Evolutionary conservation across 2,329 filamentous ascomycete genomes (phyloP).

Genomic region (Alternaria infectoria): DNA sequence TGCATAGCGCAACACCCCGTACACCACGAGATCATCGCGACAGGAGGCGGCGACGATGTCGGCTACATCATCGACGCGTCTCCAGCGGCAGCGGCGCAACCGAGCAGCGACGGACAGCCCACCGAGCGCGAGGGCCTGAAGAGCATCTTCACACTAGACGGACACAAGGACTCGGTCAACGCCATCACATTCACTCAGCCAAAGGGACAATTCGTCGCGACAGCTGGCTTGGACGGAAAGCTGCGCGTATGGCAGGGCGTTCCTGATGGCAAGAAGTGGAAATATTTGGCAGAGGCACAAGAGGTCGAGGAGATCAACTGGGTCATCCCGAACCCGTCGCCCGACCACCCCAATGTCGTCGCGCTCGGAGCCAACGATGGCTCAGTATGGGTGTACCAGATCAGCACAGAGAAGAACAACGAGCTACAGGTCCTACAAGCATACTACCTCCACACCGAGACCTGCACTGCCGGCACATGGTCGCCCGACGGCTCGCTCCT

Average conservation of each 20-base stretch:
- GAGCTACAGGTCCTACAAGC: slow-evolving; percentile 84
- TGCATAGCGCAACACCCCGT: slow-evolving; percentile 91
- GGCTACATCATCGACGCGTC: slow-evolving; percentile 86
- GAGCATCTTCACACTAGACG: slow-evolving; percentile 77
- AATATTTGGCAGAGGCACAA: slow-evolving; percentile 76
- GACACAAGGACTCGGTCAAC: slow-evolving; percentile 91
- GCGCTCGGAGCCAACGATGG: slow-evolving; percentile 90
- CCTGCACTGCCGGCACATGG: slow-evolving; percentile 91
- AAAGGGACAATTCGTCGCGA: slow-evolving; percentile 81
- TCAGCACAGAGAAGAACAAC: slow-evolving; percentile 67
- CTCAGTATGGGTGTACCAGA: slow-evolving; percentile 93
- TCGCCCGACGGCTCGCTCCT: slow-evolving; percentile 85
- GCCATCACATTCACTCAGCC: slow-evolving; percentile 84
- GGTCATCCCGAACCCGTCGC: slow-evolving; percentile 76
- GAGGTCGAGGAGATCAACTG: slow-evolving; percentile 97
- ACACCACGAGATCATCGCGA: slow-evolving; percentile 78
- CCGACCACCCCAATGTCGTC: slow-evolving; percentile 76
- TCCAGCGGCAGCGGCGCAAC: slow-evolving; percentile 68
- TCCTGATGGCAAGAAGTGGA: slow-evolving; percentile 62
- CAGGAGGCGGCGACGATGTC: slow-evolving; percentile 84
- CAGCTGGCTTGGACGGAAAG: slow-evolving; percentile 84
- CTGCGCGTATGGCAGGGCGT: slow-evolving; percentile 71
- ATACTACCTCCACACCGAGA: slow-evolving; percentile 86
- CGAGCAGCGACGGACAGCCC: slow-evolving; percentile 59
- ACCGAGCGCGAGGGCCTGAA: slow-evolving; percentile 65